Evolutionary conservation across 345 rosid genomes (phyloP).

Genomic region (Aegle marmelos): DNA sequence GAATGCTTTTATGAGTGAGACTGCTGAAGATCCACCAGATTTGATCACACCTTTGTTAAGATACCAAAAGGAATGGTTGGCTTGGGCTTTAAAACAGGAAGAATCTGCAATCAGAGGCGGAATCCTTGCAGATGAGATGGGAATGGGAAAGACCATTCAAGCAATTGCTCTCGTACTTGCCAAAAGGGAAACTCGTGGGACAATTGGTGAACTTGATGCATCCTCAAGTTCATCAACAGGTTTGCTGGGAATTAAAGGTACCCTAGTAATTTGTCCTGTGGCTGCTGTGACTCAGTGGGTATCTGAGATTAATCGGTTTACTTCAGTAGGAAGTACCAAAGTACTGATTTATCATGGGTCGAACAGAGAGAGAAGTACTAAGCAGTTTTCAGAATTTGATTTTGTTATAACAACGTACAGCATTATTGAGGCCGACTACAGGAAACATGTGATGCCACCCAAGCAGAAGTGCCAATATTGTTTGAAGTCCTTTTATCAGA

Average conservation of each 20-base stretch:
- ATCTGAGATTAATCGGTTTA: constrained; percentile 73
- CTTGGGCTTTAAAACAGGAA: constrained; percentile 94
- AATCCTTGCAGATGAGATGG: constrained; percentile 99
- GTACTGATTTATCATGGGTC: constrained; percentile 83
- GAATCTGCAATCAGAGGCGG: constrained; percentile 64
- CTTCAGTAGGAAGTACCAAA: constrained; percentile 70
- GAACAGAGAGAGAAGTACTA: constrained; percentile 49
- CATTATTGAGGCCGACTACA: constrained; percentile 70
- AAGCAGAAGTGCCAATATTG: constrained; percentile 64
- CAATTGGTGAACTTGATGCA: constrained; percentile 16
- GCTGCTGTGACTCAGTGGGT: constrained; percentile 95
- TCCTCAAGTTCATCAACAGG: constrained; percentile 32
- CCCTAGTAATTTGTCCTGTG: constrained; percentile 90
- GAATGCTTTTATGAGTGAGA: constrained; percentile 43
- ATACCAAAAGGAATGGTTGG: constrained; percentile 93
- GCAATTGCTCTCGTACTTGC: constrained; percentile 94
- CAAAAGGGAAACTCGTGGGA: constrained; percentile 40
- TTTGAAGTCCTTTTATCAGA: constrained; percentile 50
- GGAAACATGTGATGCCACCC: constrained; percentile 69
- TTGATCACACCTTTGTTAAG: constrained; percentile 72
- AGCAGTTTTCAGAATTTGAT: constrained; percentile 63
- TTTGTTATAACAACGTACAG: constrained; percentile 89
- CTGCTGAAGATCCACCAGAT: constrained; percentile 63
- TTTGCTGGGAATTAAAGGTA: constrained; percentile 38
- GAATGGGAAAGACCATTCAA: constrained; percentile 98